Percentiles rank a stretch among this genome's conserved stretches.
These are phyloP conservation scores for Vaccinium macrocarpon DNA, from an alignment of 148 eudicot genomes.

Conservation along the genomic window DNA sequence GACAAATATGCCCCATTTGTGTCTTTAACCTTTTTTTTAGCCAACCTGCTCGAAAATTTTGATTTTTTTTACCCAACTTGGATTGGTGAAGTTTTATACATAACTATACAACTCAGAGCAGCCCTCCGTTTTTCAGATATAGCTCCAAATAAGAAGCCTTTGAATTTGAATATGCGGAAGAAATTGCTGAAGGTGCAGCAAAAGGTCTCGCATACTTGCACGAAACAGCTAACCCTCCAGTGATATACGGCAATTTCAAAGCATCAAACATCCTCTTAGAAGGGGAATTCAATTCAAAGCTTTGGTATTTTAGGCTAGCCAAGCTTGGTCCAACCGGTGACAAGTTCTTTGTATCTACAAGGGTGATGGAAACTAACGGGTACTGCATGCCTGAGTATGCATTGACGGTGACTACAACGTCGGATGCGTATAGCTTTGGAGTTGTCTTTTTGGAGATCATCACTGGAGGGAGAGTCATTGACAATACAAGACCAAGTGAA, in stretches of 20 bases:
- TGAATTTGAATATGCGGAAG: slow-evolving; percentile 61
- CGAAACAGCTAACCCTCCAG: slow-evolving; percentile 71
- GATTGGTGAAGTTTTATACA: neutral
- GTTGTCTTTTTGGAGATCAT: slow-evolving; percentile 82
- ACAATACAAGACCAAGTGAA: slow-evolving; percentile 46
- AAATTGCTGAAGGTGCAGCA: slow-evolving; percentile 73
- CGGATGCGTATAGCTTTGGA: slow-evolving; percentile 80
- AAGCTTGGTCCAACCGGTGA: slow-evolving; percentile 67
- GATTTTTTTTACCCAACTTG: neutral
- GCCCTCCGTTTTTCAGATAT: slow-evolving; percentile 28
- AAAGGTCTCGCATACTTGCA: slow-evolving; percentile 74
- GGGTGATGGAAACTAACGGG: slow-evolving; percentile 86
- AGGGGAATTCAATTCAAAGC: slow-evolving; percentile 52
- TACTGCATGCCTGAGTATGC: slow-evolving; percentile 86
- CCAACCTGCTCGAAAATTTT: neutral
- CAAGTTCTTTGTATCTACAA: slow-evolving; percentile 47
- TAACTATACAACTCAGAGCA: neutral
- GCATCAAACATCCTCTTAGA: slow-evolving; percentile 73
- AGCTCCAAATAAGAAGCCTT: slow-evolving; percentile 35
- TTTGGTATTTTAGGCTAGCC: slow-evolving; percentile 79
- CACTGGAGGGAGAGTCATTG: slow-evolving; percentile 81
- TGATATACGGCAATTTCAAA: slow-evolving; percentile 74
- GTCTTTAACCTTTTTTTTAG: neutral
- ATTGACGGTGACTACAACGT: slow-evolving; percentile 56
- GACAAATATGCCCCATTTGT: neutral